A percentile compares a stretch with the other conserved stretches of the same genome.
These are phyloP conservation scores for Termitomyces titanicus DNA, from an alignment of 768 basidiomycete species.

Conservation along the genomic window DNA sequence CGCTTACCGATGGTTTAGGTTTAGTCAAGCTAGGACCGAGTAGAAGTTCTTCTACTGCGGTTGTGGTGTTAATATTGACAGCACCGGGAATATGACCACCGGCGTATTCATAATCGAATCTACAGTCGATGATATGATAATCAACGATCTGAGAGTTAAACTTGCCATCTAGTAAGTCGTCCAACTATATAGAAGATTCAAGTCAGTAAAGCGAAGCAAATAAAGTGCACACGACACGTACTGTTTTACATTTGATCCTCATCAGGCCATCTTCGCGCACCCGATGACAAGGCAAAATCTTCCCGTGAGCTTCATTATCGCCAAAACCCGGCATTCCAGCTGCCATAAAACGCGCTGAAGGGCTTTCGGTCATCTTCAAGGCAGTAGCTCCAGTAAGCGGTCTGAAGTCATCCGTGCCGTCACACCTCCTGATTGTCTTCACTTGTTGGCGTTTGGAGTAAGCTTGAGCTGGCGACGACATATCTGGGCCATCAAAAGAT, in stretches of 20 bases:
- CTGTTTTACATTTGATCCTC: slow-evolving; percentile 79
- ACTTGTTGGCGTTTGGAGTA: slow-evolving; percentile 76
- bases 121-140: slow-evolving; percentile 89
- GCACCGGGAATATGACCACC: slow-evolving; percentile 94
- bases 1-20: slow-evolving; percentile 70
- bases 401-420: slow-evolving; percentile 79
- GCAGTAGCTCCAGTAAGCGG: slow-evolving; percentile 69
- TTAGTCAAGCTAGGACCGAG: slow-evolving; percentile 53
- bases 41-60: slow-evolving; percentile 76
- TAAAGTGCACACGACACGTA: slow-evolving; percentile 34
- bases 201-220: slow-evolving; percentile 11
- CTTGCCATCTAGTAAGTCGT: slow-evolving; percentile 71
- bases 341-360: slow-evolving; percentile 50
- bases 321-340: slow-evolving; percentile 82
- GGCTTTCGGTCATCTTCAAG: slow-evolving; percentile 50
- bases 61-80: slow-evolving; percentile 83
- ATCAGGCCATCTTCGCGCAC: slow-evolving; percentile 95
- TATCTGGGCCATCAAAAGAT: slow-evolving; percentile 64
- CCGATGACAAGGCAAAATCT: slow-evolving; percentile 89
- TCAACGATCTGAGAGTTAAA: slow-evolving; percentile 62
- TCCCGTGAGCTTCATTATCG: slow-evolving; percentile 90
- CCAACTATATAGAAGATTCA: slow-evolving; percentile 47
- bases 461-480: slow-evolving; percentile 80
- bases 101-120: slow-evolving; percentile 94
- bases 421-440: slow-evolving; percentile 74